Base-by-base conservation (phyloP, 768 basidiomycete species). In the Tephrocybe sp. region DNA sequence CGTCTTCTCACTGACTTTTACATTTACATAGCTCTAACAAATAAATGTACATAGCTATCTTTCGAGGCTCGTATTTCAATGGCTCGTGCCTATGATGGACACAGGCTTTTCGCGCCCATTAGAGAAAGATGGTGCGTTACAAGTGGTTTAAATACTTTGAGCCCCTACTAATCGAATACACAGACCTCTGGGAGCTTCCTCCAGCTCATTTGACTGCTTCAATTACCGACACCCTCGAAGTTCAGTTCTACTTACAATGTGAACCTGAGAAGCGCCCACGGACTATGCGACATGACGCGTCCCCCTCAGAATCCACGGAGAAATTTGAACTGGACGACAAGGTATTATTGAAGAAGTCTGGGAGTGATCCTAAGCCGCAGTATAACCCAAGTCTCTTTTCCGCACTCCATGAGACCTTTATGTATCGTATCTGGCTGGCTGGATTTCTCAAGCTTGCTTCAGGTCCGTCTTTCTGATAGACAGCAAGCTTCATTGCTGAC, bases 101-200 rank as follows among this genome's bases (percentile, higher is more conserved):
- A 80, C 83, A 13, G 83, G 83, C 2, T 85, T 77, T 58, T 76
- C 80, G 11, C 69, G 83, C 44, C 82, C 82, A 0, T 55, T 83
- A 10, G 69, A 80, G 65, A 72, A 75, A 59, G 81, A 84, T 39
- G 83, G 83, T 79, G 34, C 13, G 68, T 59, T 26, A 14, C 14
- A 5, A 23, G 8, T 9, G 5, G 19, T 7, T 26, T 7, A 11
- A 8, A 13, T 10, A 1, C 32, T 10, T 19, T 50, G 16, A 41
- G 45, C 17, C 23, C n/a, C 33, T 48, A 30, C 16, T 41, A 20
- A 31, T 26, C 4, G 34, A 8, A 23, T 50, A 13, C 33, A 30
- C 45, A 84, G 83, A 84, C 59, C 62, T 84, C 33, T 83, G 80
- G 79, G 62, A 72, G 39, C 70, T 84, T 5, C 78, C 78, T 0